Conservation (phyloP, 495 filamentous ascomycete genomes). For the Aspergillus cristatus region DNA sequence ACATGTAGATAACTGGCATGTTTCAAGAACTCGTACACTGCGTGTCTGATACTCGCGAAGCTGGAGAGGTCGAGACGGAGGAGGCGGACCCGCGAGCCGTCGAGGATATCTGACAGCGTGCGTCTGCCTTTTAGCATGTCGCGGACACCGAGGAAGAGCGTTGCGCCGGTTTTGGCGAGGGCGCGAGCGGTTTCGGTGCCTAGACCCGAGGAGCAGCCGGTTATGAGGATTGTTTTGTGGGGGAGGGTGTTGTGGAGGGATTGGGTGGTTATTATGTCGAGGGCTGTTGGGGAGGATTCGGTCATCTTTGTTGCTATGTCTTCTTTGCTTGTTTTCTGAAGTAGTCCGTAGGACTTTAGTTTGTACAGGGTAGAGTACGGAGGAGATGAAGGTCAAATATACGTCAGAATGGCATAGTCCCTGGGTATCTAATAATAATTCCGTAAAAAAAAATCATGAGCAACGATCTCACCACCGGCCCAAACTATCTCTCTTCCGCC, state of each 20-base stretch:
- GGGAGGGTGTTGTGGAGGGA: constrained; percentile 8
- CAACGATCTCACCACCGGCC: no score
- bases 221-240: constrained; percentile 41
- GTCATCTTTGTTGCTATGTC: no score
- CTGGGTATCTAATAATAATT: no score
- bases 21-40: constrained; percentile 27
- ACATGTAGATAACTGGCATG: constrained; percentile 32
- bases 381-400: no score
- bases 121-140: constrained; percentile 24
- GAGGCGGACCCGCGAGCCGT: constrained; percentile 16
- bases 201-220: constrained; percentile 41
- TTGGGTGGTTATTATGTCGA: no score
- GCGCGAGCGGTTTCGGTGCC: constrained; percentile 43
- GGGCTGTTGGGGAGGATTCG: no score
- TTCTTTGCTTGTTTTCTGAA: no score
- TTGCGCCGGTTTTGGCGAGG: constrained; percentile 37
- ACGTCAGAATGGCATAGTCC: no score
- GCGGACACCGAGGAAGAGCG: constrained; percentile 34
- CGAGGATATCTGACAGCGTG: constrained; percentile 19
- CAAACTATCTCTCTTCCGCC: no score
- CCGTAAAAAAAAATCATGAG: no score
- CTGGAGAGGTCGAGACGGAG: constrained; percentile 37
- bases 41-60: constrained; percentile 27
- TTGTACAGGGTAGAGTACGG: no score
- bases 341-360: no score